Evolutionary conservation across 2,329 filamentous ascomycete species (phyloP).

Genomic region (Whalleya microplaca): DNA sequence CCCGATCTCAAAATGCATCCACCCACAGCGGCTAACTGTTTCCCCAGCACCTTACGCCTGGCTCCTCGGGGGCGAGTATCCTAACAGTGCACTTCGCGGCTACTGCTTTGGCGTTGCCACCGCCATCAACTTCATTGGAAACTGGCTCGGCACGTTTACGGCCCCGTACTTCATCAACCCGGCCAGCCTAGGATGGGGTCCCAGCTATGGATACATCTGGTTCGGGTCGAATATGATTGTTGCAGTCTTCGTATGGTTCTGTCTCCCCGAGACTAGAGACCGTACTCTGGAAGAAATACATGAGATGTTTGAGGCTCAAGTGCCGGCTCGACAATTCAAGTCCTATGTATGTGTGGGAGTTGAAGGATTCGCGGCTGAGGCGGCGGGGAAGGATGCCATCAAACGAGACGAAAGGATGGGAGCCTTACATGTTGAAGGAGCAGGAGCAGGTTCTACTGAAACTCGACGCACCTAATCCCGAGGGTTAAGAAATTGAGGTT

Average conservation of each 20-base stretch:
- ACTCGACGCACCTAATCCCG: background rate
- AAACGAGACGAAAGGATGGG: background rate
- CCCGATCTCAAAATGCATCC: background rate
- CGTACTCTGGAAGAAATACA: conserved; percentile 33
- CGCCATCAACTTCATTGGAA: conserved; percentile 44
- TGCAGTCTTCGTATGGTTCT: conserved; percentile 36
- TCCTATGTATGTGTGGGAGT: conserved; percentile 27
- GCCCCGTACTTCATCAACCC: conserved; percentile 50
- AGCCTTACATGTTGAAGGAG: background rate
- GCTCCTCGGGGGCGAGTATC: conserved; percentile 45
- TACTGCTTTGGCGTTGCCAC: conserved; percentile 44
- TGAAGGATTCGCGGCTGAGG: conserved; percentile 23
- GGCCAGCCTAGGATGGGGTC: conserved; percentile 42
- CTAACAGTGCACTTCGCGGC: conserved; percentile 44
- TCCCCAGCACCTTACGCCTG: conserved; percentile 41
- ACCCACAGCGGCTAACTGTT: background rate
- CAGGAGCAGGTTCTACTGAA: background rate
- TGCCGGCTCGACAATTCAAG: conserved; percentile 31
- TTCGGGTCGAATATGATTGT: conserved; percentile 42
- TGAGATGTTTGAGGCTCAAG: conserved; percentile 34
- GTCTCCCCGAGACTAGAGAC: conserved; percentile 32
- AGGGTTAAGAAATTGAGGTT: background rate
- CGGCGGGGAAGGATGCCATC: conserved; percentile 14
- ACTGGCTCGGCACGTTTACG: conserved; percentile 44
- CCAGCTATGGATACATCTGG: conserved; percentile 46